phyloP scores from a whole-genome alignment of 257 asterid genomes.

The Solanum appendiculatum region DNA sequence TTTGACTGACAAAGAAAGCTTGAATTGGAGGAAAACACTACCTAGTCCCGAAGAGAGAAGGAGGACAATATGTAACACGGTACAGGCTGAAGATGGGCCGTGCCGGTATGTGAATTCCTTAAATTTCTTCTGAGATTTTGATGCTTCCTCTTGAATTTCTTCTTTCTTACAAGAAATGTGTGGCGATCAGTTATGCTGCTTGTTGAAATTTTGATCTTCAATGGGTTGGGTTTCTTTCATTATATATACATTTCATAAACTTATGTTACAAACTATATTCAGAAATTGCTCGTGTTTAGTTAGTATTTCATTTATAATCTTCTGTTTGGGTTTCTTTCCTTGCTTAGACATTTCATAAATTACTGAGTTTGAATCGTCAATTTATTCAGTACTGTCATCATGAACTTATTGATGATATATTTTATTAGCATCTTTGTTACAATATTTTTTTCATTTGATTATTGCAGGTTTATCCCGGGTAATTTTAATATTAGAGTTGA shows the following conservation, averaged over 20 bases:
- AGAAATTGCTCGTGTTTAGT: neutral
- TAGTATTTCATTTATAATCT: neutral
- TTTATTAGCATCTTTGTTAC: neutral
- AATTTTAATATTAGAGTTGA: conserved; percentile 36
- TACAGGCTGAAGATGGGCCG: conserved; percentile 62
- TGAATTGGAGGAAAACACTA: conserved; percentile 10
- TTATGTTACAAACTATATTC: conserved; percentile 7
- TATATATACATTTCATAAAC: neutral
- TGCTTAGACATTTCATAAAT: neutral
- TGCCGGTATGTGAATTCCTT: conserved; percentile 34
- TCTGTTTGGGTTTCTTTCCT: neutral
- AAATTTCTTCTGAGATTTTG: neutral
- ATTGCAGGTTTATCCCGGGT: conserved; percentile 18
- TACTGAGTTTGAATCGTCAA: neutral
- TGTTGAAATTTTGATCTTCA: neutral
- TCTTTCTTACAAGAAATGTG: neutral
- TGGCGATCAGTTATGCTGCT: neutral
- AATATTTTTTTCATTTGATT: neutral
- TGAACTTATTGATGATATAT: neutral
- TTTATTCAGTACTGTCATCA: neutral
- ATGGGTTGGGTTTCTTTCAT: neutral
- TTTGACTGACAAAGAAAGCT: neutral
- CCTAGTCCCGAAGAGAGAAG: conserved; percentile 33
- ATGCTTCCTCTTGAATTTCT: neutral
- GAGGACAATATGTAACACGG: conserved; percentile 24